Evolutionary conservation across 495 filamentous ascomycete species (phyloP).

Genomic region (Talaromyces proteolyticus): DNA sequence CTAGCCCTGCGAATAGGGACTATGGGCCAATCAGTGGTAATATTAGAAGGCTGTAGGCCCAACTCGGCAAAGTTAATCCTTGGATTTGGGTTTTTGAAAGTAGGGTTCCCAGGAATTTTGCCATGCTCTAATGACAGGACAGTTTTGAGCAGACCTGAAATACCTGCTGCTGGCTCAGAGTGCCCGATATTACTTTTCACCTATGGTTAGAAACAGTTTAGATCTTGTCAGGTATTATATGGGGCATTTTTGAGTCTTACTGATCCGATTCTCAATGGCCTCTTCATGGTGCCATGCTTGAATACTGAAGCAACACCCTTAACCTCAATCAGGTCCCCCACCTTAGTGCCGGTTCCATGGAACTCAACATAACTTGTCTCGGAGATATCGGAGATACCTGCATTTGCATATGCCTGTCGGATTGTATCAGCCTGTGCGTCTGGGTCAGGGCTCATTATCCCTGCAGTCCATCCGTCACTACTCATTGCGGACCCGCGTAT

Average conservation of each 20-base stretch:
- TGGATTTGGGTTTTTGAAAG: conserved; percentile 18
- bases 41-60: conserved; percentile 12
- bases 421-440: conserved; percentile 26
- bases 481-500: conserved; percentile 27
- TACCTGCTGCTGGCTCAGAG: conserved; percentile 20
- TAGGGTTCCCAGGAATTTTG: conserved; percentile 20
- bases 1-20: conserved; percentile 17
- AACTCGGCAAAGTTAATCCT: conserved; percentile 10
- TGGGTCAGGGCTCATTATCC: conserved; percentile 20
- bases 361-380: conserved; percentile 28
- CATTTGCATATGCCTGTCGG: conserved; percentile 22
- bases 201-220: conserved; percentile 8
- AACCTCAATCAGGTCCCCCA: conserved; percentile 24
- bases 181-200: conserved; percentile 26
- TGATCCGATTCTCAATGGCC: conserved; percentile 19
- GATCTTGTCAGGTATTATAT: conserved; percentile 3
- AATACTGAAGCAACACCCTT: conserved; percentile 17
- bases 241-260: background rate
- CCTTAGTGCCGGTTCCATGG: conserved; percentile 45
- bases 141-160: conserved; percentile 41
- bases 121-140: conserved; percentile 26
- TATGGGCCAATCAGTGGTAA: conserved; percentile 12
- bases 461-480: conserved; percentile 21
- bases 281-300: conserved; percentile 2
- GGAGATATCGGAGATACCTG: conserved; percentile 18